Percentiles rank a stretch among this genome's conserved stretches.
Conservation (phyloP, 768 basidiomycete species). For the Tulasnella sp. region DNA sequence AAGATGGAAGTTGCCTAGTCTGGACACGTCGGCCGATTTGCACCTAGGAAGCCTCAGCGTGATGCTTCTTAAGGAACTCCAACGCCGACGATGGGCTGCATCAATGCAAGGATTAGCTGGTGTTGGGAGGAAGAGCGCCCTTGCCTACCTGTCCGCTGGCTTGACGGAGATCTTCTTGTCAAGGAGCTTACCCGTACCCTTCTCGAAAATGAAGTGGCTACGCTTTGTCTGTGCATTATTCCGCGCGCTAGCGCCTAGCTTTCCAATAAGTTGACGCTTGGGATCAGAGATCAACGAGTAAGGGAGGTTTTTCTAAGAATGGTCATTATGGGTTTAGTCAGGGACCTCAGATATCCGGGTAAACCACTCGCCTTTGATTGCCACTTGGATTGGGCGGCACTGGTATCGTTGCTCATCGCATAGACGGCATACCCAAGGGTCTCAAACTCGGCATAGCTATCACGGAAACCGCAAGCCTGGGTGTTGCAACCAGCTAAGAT, state of each 20-base stretch:
- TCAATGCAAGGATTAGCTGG: conserved; percentile 1
- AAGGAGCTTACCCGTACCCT: conserved; percentile 70
- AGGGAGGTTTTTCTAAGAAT: conserved; percentile 60
- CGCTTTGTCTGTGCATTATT: conserved; percentile 70
- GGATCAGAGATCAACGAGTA: conserved; percentile 85
- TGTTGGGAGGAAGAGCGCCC: background rate
- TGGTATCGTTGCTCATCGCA: conserved; percentile 70
- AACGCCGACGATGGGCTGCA: conserved; percentile 50
- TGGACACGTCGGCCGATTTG: background rate
- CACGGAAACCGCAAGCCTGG: conserved; percentile 87
- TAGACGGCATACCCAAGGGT: conserved; percentile 60
- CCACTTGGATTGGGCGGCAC: conserved; percentile 68
- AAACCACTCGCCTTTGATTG: conserved; percentile 55
- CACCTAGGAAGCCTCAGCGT: conserved; percentile 9
- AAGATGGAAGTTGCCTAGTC: background rate
- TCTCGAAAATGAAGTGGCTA: conserved; percentile 87
- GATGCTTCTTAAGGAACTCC: conserved; percentile 48
- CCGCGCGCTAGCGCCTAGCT: conserved; percentile 58
- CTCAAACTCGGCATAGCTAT: conserved; percentile 65
- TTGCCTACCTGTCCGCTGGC: conserved; percentile 65
- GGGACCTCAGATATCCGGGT: background rate
- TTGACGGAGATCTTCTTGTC: conserved; percentile 79
- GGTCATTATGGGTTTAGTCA: conserved; percentile 12
- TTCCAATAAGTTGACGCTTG: conserved; percentile 63
- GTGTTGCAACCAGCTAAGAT: conserved; percentile 71